Percentiles rank a stretch among this genome's conserved stretches.
These are phyloP conservation scores for Melastoma malabathricum DNA, from an alignment of 345 rosid species.

Conservation along the genomic window DNA sequence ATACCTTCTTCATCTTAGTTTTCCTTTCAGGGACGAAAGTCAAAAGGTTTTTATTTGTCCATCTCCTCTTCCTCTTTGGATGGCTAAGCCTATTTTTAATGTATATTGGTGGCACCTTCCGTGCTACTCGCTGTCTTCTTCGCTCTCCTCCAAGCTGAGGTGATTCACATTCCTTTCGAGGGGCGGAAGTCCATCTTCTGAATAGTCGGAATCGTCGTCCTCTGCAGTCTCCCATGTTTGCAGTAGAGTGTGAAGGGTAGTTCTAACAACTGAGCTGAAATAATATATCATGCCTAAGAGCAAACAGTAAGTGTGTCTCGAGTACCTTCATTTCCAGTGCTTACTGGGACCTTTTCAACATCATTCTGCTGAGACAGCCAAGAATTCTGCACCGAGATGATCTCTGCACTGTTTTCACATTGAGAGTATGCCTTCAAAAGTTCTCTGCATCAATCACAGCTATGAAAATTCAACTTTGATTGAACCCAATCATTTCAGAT, in stretches of 20 bases:
- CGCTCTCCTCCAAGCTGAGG: slow-evolving; percentile 38
- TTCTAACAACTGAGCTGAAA: too few relatives aligned
- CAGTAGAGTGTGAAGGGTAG: slow-evolving; percentile 4
- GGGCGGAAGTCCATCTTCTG: slow-evolving; percentile 79
- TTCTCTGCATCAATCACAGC: slow-evolving; percentile 36
- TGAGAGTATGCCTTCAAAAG: slow-evolving; percentile 70
- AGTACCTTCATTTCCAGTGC: slow-evolving; percentile 27
- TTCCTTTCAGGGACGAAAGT: too few relatives aligned
- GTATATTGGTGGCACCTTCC: not conserved
- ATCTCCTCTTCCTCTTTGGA: too few relatives aligned
- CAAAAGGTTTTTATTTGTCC: too few relatives aligned
- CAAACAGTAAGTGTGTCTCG: too few relatives aligned
- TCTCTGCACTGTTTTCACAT: slow-evolving; percentile 63
- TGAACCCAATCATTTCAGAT: too few relatives aligned
- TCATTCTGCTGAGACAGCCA: slow-evolving; percentile 76
- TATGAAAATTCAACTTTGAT: too few relatives aligned
- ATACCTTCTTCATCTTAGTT: too few relatives aligned
- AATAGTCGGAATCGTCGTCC: slow-evolving; percentile 38
- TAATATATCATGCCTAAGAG: too few relatives aligned
- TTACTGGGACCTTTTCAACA: slow-evolving; percentile 31
- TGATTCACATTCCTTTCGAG: slow-evolving; percentile 79
- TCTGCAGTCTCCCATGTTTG: slow-evolving; percentile 11
- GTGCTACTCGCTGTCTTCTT: slow-evolving; percentile 36
- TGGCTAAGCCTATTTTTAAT: too few relatives aligned
- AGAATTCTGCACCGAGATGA: slow-evolving; percentile 65